Evolutionary conservation across 306 rosid genomes (phyloP), one percentile per base, ranked within the genome.

Genomic region (Trifolium dubium): DNA sequence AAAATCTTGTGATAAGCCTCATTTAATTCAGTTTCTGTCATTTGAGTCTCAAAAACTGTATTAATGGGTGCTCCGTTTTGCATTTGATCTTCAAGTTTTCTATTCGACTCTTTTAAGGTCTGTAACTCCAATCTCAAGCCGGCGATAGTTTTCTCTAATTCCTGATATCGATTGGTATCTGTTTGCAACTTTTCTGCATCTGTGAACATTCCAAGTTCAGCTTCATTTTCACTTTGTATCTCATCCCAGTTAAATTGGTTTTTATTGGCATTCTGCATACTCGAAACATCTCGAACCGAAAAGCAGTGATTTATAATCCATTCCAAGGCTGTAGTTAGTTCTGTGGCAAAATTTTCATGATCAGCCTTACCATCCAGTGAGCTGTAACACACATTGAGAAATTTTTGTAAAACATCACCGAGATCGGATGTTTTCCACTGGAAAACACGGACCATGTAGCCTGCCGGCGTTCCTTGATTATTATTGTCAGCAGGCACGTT

Each of bases 241-340:
- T 90, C 96, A 65, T 90, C 96, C 92, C 91, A 92, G 81, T 83
- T 91, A 79, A 83, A 87, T 76, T 83, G 88, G 63, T 92, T 90
- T 69, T 84, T 92, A 18, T 90, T 84, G 30, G 83, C 89, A 72
- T 89, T 89, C 88, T 85, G 85, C 91, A 90, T 89, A 76, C 89
- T 84, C 0, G 97, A 92, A 86, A 90, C 97, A 83, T 90, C 98
- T 84, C 86, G 92, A 47, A 88, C 83, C 10, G 92, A 89, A 81
- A 90, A 89, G 81, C 97, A 92, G 80, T 92, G 97, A 63, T 90
- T 92, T 72, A 92, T 75, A 68, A 89, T 86, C 98, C 98, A 92
- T 67, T 92, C 97, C 85, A 92, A 69, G 59, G 98, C 83, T 15
- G 69, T 32, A 19, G 89, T 86, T 35, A 92, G 32, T 73, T 82